These are phyloP conservation scores for Crepidotus variabilis DNA, from an alignment of 768 basidiomycete genomes.

Conservation along the genomic window DNA sequence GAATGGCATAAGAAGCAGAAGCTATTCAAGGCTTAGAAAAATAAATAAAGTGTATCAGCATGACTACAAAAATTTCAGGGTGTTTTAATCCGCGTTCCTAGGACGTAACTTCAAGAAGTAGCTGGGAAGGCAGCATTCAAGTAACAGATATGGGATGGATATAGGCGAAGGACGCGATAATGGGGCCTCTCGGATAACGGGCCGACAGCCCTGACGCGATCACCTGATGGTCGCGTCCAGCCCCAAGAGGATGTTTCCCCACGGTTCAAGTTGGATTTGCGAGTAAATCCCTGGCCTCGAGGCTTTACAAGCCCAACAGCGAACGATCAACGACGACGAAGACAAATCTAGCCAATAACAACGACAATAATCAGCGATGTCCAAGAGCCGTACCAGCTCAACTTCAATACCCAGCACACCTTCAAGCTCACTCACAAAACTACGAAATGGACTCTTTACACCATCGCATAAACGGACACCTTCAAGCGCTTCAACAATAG, in stretches of 20 bases:
- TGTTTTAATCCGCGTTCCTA: neutral
- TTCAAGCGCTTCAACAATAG: conserved; percentile 12
- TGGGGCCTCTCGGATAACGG: no score
- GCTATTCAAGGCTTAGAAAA: conserved; percentile 28
- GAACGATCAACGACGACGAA: no score
- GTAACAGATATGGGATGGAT: no score
- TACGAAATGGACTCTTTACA: conserved; percentile 45
- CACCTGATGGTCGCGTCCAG: neutral
- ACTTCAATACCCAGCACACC: conserved; percentile 23
- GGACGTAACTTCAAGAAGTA: no score
- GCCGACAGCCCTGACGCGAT: neutral
- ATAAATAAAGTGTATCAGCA: neutral
- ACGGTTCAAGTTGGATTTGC: conserved; percentile 14
- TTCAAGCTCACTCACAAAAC: conserved; percentile 29
- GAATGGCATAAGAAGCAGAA: conserved; percentile 56
- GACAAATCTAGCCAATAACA: no score
- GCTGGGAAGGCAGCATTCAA: no score
- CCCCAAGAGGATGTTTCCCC: conserved; percentile 10
- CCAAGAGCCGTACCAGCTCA: conserved; percentile 5
- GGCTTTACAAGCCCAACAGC: no score
- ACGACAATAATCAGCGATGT: no score
- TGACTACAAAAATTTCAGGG: neutral
- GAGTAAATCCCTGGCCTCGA: neutral
- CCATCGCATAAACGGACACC: conserved; percentile 41
- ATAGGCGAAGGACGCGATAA: neutral